Base-by-base conservation (phyloP, 148 eudicot species). In the Cornus kousa region DNA sequence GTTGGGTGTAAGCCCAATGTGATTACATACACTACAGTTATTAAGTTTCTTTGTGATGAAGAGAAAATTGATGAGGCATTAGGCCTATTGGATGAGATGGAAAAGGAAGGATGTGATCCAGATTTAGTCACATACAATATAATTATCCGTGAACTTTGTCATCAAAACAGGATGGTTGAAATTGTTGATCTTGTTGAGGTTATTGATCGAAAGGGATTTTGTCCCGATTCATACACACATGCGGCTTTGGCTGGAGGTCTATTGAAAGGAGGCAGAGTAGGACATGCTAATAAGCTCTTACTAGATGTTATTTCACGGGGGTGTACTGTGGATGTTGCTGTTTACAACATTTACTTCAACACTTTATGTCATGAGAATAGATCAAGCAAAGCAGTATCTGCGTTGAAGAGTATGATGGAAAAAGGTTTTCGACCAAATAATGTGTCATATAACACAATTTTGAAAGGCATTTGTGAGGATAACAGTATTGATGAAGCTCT, bases 171-270 rank as follows among this genome's bases (percentile, higher is more conserved):
- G 76, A 37, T 79, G 40, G 72, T 17, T 77, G 85, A 87, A 71
- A 59, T 86, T 48, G 65, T 53, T 50, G 81, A 81, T 31, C 78
- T 91, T 39, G 23, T 84, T 71, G 28, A 64, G 14, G 40, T 71
- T 77, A 83, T 86, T 53, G 77, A 81, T 62, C 75, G 64, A 75
- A 88, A 83, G 83, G 88, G 91, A 5, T 74, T 88, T 68, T 53
- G 78, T 40, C 88, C 88, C 37, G 87, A 91, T 77, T 66, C 80
- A 60, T 90, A 77, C 75, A 87, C 93, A 10, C 67, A 78, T 83
- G 82, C 93, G 39, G 89, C 93, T 72, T 74, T 89, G 72, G 91
- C 88, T 73, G 94, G 89, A n/a, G 91, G 93, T 20, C 76, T 90
- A 79, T 64, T 91, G 40, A 90, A 88, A 79, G 79, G 80, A 68